These are phyloP conservation scores for Schwanniomyces polymorphus DNA, from an alignment of 805 yeast genomes.

Conservation along the genomic window DNA sequence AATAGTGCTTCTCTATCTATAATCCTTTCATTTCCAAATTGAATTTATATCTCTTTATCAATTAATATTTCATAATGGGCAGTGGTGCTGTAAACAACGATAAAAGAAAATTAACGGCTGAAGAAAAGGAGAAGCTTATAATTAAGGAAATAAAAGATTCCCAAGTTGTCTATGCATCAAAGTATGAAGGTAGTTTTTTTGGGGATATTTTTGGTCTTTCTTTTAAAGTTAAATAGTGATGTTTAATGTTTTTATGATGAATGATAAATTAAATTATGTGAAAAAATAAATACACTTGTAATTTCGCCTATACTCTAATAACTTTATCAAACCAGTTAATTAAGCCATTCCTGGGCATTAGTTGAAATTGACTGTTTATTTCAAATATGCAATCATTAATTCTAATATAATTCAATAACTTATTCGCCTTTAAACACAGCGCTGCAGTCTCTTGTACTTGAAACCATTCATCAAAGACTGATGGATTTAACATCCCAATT, in stretches of 20 bases:
- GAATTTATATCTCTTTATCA: not conserved
- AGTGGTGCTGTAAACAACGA: not conserved
- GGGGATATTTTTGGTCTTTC: conserved; percentile 42
- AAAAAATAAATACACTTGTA: not conserved
- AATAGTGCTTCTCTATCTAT: not conserved
- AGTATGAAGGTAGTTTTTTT: conserved; percentile 40
- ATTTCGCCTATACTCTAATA: conserved; percentile 23
- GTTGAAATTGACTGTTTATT: conserved; percentile 10
- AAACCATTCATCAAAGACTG: conserved; percentile 57
- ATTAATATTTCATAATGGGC: not conserved
- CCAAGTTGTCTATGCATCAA: conserved; percentile 33
- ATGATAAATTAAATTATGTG: not conserved
- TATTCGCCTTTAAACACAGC: conserved; percentile 30
- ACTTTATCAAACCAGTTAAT: conserved; percentile 46
- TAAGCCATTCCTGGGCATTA: conserved; percentile 45
- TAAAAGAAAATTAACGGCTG: conserved; percentile 28
- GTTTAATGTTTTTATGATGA: not conserved
- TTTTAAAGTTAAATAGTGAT: conserved; percentile 8
- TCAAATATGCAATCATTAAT: conserved; percentile 53
- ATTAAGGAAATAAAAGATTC: conserved; percentile 43
- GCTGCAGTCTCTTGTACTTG: conserved; percentile 55
- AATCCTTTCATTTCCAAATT: too few relatives aligned
- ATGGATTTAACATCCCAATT: conserved; percentile 52
- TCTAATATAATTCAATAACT: conserved; percentile 39
- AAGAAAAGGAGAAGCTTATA: conserved; percentile 45